These are phyloP conservation scores for Mortierella polycephala DNA, from an alignment of 371 early-diverging fungal genomes.

Conservation along the genomic window DNA sequence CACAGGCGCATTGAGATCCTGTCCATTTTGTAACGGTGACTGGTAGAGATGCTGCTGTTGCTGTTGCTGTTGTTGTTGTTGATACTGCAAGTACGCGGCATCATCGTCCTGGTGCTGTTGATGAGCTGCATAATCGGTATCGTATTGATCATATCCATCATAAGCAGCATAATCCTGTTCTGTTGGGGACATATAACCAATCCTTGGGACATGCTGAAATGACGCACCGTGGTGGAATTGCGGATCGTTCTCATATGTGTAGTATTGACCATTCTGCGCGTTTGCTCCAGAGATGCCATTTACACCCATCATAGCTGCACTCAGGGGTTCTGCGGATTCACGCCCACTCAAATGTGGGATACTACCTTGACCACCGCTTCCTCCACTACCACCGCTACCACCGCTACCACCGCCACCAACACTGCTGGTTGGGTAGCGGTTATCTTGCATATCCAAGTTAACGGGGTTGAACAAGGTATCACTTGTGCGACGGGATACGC, in stretches of 20 bases:
- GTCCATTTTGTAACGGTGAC: background rate
- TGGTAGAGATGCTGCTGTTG: background rate
- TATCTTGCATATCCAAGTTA: conserved; percentile 34
- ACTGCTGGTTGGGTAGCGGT: conserved; percentile 2
- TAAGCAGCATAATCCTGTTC: conserved; percentile 19
- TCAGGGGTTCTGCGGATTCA: conserved; percentile 16
- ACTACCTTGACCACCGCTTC: conserved; percentile 1
- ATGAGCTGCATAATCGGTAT: background rate
- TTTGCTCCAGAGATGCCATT: conserved; percentile 11
- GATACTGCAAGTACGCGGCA: conserved; percentile 15
- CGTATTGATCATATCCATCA: conserved; percentile 12
- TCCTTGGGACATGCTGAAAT: background rate
- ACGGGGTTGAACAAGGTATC: conserved; percentile 36
- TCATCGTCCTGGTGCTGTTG: conserved; percentile 13
- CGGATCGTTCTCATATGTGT: conserved; percentile 13
- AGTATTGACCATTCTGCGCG: conserved; percentile 3
- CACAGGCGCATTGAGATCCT: conserved; percentile 12
- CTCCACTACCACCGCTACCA: background rate
- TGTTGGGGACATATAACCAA: conserved; percentile 18
- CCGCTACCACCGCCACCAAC: background rate
- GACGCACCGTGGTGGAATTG: conserved; percentile 2
- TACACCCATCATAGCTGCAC: conserved; percentile 2
- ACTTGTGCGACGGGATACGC: conserved; percentile 2
- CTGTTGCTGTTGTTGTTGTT: conserved; percentile 14
- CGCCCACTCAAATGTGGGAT: conserved; percentile 7